Evolutionary conservation across 768 basidiomycete genomes (phyloP), one percentile per base, ranked within the genome.

Genomic region (Neoboletus brunneissimus): DNA sequence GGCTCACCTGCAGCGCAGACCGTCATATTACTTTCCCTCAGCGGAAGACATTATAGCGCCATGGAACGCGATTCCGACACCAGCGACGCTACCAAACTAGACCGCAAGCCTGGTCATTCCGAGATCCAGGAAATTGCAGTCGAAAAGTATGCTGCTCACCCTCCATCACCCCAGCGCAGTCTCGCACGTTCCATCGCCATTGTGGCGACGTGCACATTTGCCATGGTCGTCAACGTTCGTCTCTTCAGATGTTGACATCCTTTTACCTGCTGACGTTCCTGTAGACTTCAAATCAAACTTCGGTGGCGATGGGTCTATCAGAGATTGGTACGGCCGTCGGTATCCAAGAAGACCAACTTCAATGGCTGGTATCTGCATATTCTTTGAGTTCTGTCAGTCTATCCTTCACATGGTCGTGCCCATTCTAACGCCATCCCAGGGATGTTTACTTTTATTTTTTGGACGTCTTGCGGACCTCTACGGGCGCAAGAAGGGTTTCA

Each of bases 381-480:
- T 73, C 88, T 1, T 68, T 90, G 53, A 87, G 82, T 63, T 85
- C 84, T 12, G 87, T 86, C 13, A n/a, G 77, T 71, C n/a, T 31
- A 43, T 32, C 66, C 56, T n/a, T 34, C n/a, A 47, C 22, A 16
- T 34, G 5, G 4, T 6, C 15, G 9, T 2, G 10, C 0, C 35
- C 32, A 8, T 50, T 37, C 59, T 64, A 29, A 70, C 37, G 13
- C 11, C 35, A n/a, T n/a, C 22, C 29, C 20, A 90, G 89, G 89
- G 87, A 9, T 94, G 91, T 63, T 75, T 93, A 12, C 79, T 93
- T 4, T 76, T 94, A 11, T 79, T 91, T 13, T 84, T 83, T 27
- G 92, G 92, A 0, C 78, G 90, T n/a, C 69, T 94, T 1, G 89
- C 91, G 2, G 92, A 94, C 67, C 72, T 90, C 3, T 85, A 87